Conservation (phyloP, 768 basidiomycete species). For the Lactarius deliciosus region DNA sequence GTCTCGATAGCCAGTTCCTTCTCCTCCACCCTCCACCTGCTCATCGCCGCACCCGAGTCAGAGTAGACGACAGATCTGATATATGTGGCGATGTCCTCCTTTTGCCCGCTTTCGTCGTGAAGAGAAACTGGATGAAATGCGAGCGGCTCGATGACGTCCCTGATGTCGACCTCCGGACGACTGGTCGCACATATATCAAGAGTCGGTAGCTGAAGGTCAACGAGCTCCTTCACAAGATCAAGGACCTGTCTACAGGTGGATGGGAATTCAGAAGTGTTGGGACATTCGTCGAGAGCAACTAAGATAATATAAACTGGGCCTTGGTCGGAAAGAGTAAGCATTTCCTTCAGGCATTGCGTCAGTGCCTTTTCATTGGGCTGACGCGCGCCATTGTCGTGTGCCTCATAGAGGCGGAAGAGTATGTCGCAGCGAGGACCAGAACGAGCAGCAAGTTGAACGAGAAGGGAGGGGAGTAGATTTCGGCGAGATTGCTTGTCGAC, state of each 20-base stretch:
- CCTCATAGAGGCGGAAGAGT: not conserved
- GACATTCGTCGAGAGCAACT: conserved; percentile 19
- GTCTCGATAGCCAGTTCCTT: conserved; percentile 31
- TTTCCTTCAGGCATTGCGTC: not conserved
- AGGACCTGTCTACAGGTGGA: conserved; percentile 41
- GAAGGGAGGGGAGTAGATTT: not conserved
- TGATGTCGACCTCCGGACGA: not conserved
- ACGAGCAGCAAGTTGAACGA: not conserved
- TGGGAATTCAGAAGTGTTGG: conserved; percentile 44
- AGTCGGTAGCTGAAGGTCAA: not conserved
- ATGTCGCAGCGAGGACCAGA: not conserved
- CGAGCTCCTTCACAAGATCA: not conserved
- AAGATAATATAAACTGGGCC: conserved; percentile 1
- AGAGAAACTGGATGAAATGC: not conserved
- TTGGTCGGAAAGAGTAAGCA: not conserved
- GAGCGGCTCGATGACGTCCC: not conserved
- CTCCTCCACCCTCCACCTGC: conserved; percentile 44
- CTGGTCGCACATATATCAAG: not conserved
- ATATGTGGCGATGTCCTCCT: not conserved
- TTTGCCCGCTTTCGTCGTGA: conserved; percentile 1
- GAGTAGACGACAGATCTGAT: not conserved
- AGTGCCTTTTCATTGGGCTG: not conserved
- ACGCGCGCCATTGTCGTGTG: not conserved
- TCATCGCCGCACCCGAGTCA: not conserved
- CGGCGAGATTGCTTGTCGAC: not conserved